Base-by-base conservation (phyloP, 129 eudicot species). In the Lactuca saligna region DNA sequence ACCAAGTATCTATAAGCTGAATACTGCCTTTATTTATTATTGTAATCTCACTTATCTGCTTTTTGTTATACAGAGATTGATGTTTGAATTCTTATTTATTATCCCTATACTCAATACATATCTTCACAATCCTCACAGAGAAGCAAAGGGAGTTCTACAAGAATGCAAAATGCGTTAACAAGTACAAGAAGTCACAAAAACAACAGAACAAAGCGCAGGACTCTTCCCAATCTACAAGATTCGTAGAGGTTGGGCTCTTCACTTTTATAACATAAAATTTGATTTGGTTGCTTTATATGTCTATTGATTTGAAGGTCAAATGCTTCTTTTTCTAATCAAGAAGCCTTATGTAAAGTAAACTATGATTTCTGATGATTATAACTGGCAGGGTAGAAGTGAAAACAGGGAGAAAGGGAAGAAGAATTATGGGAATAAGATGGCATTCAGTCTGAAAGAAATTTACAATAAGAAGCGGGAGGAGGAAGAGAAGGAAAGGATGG, bases 121-220 rank as follows among this genome's bases (percentile, higher is more conserved):
- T 25, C 13, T 67, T 20, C 2, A 12, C 46, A 4, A 31, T 61
- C 3, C 9, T 67, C 56, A 25, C 82, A 93, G 95, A 91, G 80
- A 91, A 88, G 91, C 84, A 84, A 59, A 81, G 88, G 81, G 96
- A 91, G 78, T 91, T 88, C 50, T 91, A 85, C 77, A 85, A 78
- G 72, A 91, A 91, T 64, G 97, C 97, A 13, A 93, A 93, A 69
- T 82, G 32, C 33, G 85, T 93, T 57, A 65, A 29, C 79, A 89
- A 93, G 84, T 93, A 81, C 75, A 89, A 89, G 87, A 87, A 76
- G 77, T 65, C 73, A 41, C 44, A 48, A 53, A 93, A 83, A 86
- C 95, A 66, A 56, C 66, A 66, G 14, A 82, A 56, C 82, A 72
- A 73, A 58, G 84, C 59, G 61, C 71, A 34, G 46, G 34, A 50